Evolutionary conservation across 495 filamentous ascomycete species (phyloP).

Genomic region (Tuber aestivum): DNA sequence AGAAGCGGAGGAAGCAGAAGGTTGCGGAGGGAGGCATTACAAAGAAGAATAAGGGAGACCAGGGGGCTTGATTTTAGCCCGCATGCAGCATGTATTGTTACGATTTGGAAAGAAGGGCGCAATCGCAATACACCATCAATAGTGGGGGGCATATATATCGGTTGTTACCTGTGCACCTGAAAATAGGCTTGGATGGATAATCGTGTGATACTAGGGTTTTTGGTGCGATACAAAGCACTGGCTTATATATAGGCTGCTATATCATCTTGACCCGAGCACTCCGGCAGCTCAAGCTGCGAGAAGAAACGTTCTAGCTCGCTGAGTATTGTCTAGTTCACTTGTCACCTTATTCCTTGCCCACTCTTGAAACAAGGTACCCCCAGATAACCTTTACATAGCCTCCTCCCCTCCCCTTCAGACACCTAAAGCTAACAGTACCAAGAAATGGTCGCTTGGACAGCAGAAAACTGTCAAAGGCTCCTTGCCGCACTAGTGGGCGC

Average conservation of each 20-base stretch:
- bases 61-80: not conserved
- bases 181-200: not conserved
- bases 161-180: not conserved
- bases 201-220: not conserved
- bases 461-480: constrained; percentile 38
- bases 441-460: constrained; percentile 21
- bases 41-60: not conserved
- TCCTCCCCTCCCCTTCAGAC: not conserved
- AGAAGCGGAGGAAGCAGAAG: constrained; percentile 12
- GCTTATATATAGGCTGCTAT: not conserved
- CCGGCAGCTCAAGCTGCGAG: not conserved
- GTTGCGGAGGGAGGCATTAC: constrained; percentile 4
- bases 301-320: not conserved
- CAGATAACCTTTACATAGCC: not conserved
- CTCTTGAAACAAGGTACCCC: not conserved
- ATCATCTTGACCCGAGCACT: not conserved
- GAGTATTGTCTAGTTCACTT: not conserved
- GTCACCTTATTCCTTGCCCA: not conserved
- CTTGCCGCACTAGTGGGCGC: constrained; percentile 37
- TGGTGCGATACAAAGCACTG: not conserved
- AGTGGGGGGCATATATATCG: not conserved
- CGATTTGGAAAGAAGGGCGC: not conserved
- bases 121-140: not conserved
- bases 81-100: not conserved
- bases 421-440: constrained; percentile 17